Evolutionary conservation across 108 stramenopile species (phyloP), one percentile per base, ranked within the genome.

Genomic region (Cyclostephanos tholiformis): DNA sequence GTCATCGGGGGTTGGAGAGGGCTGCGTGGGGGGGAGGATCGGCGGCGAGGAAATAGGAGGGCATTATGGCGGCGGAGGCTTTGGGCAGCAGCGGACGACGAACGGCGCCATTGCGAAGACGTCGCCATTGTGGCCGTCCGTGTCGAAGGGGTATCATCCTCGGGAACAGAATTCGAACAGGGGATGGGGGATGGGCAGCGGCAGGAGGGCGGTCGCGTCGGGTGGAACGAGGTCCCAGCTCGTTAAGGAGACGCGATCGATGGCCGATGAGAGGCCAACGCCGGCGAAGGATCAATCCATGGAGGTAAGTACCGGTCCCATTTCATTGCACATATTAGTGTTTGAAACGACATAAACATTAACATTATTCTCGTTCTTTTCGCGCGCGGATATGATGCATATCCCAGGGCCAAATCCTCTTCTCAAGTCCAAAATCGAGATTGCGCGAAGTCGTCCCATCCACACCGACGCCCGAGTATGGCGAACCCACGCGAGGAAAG

Each of bases 251-350:
- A 27, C 39, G 52, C 61, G 41, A 30, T 70, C 76, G 6, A 6
- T 6, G 25, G 56, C 38, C 30, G 61, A 73, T 44, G 79, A 67
- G 16, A 73, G 79, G 52, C 59, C 55, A 2, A 81, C 73, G 39
- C 80, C 80, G 44, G 80, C 74, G 8, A 70, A 50, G 49, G 80
- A 81, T 58, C 41, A 39, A 49, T 16, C 53, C n/a, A 38, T 67
- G 56, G 72, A 75, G 74, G 79, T 74, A 43, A 74, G 71, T 9
- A 69, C 25, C 22, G 19, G 27, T 0, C 14, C 29, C 35, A 27
- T 51, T 25, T 6, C 7, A 41, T 65, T 17, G n/a, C n/a, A n/a
- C 25, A 32, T 20, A 27, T 46, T 17, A 7, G 52, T 20, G 52
- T 53, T n/a, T n/a, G n/a, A n/a, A n/a, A n/a, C 23, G n/a, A n/a